Conservation (phyloP, 331 rosid species). For the Arachis monticola region DNA sequence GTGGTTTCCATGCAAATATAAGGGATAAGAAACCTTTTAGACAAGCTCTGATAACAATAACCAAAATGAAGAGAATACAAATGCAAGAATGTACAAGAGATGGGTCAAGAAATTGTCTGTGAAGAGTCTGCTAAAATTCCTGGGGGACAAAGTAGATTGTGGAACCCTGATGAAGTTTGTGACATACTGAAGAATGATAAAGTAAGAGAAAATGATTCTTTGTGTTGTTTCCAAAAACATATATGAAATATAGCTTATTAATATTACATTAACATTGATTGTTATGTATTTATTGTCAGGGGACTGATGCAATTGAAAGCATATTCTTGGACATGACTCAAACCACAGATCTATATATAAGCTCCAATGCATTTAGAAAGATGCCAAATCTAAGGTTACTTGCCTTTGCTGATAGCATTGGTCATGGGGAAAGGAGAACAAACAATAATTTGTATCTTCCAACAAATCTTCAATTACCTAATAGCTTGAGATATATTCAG, state of each 20-base stretch:
- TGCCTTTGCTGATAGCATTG: neutral
- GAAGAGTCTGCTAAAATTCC: neutral
- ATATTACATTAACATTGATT: neutral
- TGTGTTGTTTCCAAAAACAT: neutral
- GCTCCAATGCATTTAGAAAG: neutral
- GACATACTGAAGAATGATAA: neutral
- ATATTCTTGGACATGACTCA: neutral
- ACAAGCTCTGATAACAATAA: conserved; percentile 3
- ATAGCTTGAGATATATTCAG: neutral
- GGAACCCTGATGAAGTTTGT: neutral
- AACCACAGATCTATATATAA: neutral
- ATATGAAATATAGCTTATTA: neutral
- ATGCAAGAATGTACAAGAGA: conserved; percentile 25
- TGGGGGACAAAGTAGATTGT: neutral
- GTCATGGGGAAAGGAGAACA: neutral
- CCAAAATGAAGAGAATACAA: neutral
- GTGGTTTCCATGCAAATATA: neutral
- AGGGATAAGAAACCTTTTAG: conserved; percentile 21
- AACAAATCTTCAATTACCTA: neutral
- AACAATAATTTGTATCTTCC: neutral
- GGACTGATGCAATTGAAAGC: conserved; percentile 2
- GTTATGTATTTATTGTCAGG: neutral
- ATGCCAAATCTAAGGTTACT: conserved; percentile 7
- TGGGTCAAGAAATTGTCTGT: conserved; percentile 19
- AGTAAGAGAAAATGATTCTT: neutral